phyloP scores from a whole-genome alignment of 805 yeast genomes.

The Candida ulmi region DNA sequence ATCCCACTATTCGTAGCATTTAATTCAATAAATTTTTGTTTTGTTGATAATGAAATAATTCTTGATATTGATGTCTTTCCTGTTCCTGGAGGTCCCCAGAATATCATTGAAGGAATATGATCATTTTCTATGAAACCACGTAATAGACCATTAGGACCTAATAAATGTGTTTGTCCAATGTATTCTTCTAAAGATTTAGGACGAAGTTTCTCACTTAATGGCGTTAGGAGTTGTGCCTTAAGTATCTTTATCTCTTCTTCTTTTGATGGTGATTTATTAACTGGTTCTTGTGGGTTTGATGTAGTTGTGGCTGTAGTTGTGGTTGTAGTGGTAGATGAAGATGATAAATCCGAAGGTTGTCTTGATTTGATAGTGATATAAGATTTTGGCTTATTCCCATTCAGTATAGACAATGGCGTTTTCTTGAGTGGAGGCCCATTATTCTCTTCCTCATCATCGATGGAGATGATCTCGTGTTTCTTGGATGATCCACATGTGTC shows the following conservation, averaged over 20 bases:
- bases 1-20: slow-evolving; percentile 78
- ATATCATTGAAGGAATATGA: slow-evolving; percentile 76
- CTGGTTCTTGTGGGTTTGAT: neutral
- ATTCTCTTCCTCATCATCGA: neutral
- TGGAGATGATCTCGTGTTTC: neutral
- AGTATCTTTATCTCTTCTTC: slow-evolving; percentile 15
- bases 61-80: slow-evolving; percentile 83
- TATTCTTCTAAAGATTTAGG: slow-evolving; percentile 66
- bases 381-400: neutral
- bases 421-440: slow-evolving; percentile 1
- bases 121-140: slow-evolving; percentile 55
- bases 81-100: slow-evolving; percentile 97
- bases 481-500: slow-evolving; percentile 17
- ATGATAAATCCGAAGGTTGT: neutral
- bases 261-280: no score
- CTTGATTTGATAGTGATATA: neutral
- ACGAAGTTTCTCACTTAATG: slow-evolving; percentile 79
- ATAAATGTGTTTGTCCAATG: slow-evolving; percentile 80
- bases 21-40: slow-evolving; percentile 60
- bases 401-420: neutral
- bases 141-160: slow-evolving; percentile 60
- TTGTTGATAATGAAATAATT: slow-evolving; percentile 29
- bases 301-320: neutral
- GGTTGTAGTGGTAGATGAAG: neutral
- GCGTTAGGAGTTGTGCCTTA: slow-evolving; percentile 17